These are phyloP conservation scores for Sporothrix phasma DNA, from an alignment of 2,329 filamentous ascomycete genomes.

Conservation along the genomic window DNA sequence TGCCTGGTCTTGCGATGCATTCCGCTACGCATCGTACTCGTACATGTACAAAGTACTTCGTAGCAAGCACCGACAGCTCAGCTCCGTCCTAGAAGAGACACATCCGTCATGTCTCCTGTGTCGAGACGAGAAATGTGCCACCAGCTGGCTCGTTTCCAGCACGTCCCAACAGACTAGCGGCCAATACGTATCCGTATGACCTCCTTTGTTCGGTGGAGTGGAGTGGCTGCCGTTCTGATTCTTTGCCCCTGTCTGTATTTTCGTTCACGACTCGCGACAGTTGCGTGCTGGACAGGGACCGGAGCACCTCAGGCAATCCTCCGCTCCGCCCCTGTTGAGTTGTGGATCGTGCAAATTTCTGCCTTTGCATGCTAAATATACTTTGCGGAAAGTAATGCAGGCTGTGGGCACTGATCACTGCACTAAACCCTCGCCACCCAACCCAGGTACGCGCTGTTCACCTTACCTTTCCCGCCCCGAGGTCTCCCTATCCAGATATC, in stretches of 20 bases:
- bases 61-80: too few relatives aligned
- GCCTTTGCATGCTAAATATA: slow-evolving; percentile 4
- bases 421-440: neutral
- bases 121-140: neutral
- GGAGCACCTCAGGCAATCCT: neutral
- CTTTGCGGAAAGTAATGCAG: slow-evolving; percentile 4
- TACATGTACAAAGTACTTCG: too few relatives aligned
- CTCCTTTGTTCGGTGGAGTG: neutral
- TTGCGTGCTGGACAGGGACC: neutral
- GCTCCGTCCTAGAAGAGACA: neutral
- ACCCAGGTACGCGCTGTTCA: too few relatives aligned
- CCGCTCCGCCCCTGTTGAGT: neutral
- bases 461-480: neutral
- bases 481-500: neutral
- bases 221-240: neutral
- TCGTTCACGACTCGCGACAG: neutral
- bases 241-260: neutral
- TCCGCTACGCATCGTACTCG: too few relatives aligned
- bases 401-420: too few relatives aligned
- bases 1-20: too few relatives aligned
- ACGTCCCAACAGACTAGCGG: slow-evolving; percentile 7
- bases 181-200: neutral
- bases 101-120: neutral
- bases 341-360: neutral
- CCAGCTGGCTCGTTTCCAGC: neutral